Percentiles rank a stretch among this genome's conserved stretches.
Evolutionary conservation across 805 yeast species (phyloP).

Genomic region (Cyberlindnera euphorbiiphila): DNA sequence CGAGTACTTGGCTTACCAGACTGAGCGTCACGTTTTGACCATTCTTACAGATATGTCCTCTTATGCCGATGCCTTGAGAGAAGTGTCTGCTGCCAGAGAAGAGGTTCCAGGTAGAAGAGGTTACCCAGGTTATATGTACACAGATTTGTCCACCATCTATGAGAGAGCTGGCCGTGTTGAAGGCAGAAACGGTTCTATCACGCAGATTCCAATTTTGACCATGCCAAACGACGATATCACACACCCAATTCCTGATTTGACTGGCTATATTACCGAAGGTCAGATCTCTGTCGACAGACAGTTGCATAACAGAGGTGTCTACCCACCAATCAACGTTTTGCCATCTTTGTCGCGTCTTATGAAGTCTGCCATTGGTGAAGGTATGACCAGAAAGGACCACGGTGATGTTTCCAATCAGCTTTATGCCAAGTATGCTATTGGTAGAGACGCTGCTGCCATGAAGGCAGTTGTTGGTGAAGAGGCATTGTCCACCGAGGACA

Average conservation of each 20-base stretch:
- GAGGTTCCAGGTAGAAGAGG: slow-evolving; percentile 99
- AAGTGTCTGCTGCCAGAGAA: slow-evolving; percentile 99
- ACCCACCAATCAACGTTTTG: slow-evolving; percentile 97
- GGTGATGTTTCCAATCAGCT: slow-evolving; percentile 99
- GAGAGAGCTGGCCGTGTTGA: slow-evolving; percentile 99
- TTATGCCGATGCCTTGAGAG: slow-evolving; percentile 99
- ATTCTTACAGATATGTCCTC: slow-evolving; percentile 99
- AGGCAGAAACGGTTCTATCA: slow-evolving; percentile 98
- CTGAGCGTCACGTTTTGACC: slow-evolving; percentile 98
- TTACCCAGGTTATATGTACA: slow-evolving; percentile 99
- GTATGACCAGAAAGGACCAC: slow-evolving; percentile 99
- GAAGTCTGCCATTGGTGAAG: slow-evolving; percentile 99
- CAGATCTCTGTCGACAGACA: slow-evolving; percentile 98
- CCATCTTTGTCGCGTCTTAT: slow-evolving; percentile 97
- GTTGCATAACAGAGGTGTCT: slow-evolving; percentile 91
- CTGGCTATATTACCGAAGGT: slow-evolving; percentile 99
- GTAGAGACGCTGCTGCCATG: slow-evolving; percentile 99
- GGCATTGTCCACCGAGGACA: slow-evolving; percentile 96
- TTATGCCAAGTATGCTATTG: slow-evolving; percentile 98
- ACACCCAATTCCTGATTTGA: slow-evolving; percentile 99
- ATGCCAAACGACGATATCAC: slow-evolving; percentile 99
- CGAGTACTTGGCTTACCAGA: slow-evolving; percentile 97
- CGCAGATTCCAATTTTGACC: slow-evolving; percentile 97
- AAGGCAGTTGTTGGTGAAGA: slow-evolving; percentile 99
- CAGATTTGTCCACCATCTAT: slow-evolving; percentile 97